Percentiles rank a stretch among this genome's conserved stretches.
phyloP scores from a whole-genome alignment of 176 grass and related monocot genomes.

The Triticum dicoccoides region DNA sequence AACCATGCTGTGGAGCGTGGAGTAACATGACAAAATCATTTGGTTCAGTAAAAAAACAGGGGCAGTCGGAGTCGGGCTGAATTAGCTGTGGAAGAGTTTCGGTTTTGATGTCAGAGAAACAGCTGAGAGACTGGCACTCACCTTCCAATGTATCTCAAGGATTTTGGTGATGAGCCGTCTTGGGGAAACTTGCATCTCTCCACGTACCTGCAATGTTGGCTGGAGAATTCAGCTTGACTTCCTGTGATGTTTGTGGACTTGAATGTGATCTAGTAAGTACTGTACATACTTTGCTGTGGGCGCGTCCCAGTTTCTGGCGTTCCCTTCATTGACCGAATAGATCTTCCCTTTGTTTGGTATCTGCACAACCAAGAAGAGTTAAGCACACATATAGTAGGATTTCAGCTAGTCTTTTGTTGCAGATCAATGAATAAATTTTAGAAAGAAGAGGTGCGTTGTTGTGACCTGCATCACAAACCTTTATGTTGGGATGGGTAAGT shows the following conservation, averaged over 20 bases:
- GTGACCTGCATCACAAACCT: conserved; percentile 31
- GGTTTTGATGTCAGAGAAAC: neutral
- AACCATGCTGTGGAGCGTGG: conserved; percentile 60
- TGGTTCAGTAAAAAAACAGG: neutral
- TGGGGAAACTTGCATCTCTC: conserved; percentile 86
- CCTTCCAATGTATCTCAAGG: conserved; percentile 98
- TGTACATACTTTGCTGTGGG: conserved; percentile 61
- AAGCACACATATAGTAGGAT: neutral
- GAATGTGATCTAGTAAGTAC: neutral
- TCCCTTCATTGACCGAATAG: conserved; percentile 96
- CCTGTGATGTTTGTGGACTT: neutral
- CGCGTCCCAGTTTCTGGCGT: conserved; percentile 90
- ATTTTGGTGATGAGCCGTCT: conserved; percentile 82
- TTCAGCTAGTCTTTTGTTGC: neutral
- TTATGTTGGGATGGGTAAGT: conserved; percentile 71
- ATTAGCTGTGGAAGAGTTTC: neutral
- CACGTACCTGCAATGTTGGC: conserved; percentile 57
- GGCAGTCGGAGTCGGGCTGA: neutral
- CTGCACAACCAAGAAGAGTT: conserved; percentile 30
- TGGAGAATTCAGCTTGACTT: conserved; percentile 19
- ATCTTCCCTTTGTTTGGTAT: conserved; percentile 89
- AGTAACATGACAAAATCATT: neutral
- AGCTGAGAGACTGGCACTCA: neutral
- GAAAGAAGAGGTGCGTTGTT: neutral
- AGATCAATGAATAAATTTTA: neutral